A percentile compares a stretch with the other conserved stretches of the same genome.
phyloP scores from a whole-genome alignment of 352 stramenopile genomes.

The Globisporangium paddicum region DNA sequence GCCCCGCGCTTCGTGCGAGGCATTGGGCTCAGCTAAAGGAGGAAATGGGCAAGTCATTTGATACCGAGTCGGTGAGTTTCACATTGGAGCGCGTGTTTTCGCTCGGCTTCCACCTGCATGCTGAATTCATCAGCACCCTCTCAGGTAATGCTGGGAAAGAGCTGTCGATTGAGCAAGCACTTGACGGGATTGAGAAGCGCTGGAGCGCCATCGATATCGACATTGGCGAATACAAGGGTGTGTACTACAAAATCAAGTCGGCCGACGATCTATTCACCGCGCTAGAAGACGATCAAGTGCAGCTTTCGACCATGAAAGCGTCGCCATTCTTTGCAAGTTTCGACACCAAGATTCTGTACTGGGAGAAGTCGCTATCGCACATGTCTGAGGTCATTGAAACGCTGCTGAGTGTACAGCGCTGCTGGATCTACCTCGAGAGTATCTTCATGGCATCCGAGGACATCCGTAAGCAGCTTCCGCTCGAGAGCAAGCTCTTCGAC shows the following conservation, averaged over 20 bases:
- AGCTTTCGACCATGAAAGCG: slow-evolving; percentile 92
- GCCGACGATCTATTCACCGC: slow-evolving; percentile 90
- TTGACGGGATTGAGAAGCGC: slow-evolving; percentile 85
- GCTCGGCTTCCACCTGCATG: slow-evolving; percentile 83
- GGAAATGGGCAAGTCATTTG: slow-evolving; percentile 83
- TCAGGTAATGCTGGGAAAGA: slow-evolving; percentile 91
- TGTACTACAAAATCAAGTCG: slow-evolving; percentile 91
- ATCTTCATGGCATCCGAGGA: slow-evolving; percentile 95
- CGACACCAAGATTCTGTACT: slow-evolving; percentile 82
- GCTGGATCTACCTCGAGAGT: slow-evolving; percentile 94
- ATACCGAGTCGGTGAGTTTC: slow-evolving; percentile 69
- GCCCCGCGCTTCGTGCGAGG: slow-evolving; percentile 76
- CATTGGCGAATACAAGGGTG: slow-evolving; percentile 89
- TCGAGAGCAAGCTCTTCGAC: slow-evolving; percentile 84
- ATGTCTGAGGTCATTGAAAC: slow-evolving; percentile 91
- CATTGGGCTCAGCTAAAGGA: slow-evolving; percentile 90
- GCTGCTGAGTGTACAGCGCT: slow-evolving; percentile 86
- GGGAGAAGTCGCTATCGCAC: slow-evolving; percentile 80
- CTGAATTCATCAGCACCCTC: slow-evolving; percentile 90
- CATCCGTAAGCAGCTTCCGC: slow-evolving; percentile 91
- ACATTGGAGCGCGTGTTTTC: slow-evolving; percentile 87
- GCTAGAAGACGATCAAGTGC: slow-evolving; percentile 90
- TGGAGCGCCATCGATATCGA: slow-evolving; percentile 88
- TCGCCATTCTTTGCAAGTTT: slow-evolving; percentile 93
- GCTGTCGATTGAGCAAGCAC: slow-evolving; percentile 87